Evolutionary conservation across 2,329 filamentous ascomycete species (phyloP).

Genomic region (Xylaria sp.): DNA sequence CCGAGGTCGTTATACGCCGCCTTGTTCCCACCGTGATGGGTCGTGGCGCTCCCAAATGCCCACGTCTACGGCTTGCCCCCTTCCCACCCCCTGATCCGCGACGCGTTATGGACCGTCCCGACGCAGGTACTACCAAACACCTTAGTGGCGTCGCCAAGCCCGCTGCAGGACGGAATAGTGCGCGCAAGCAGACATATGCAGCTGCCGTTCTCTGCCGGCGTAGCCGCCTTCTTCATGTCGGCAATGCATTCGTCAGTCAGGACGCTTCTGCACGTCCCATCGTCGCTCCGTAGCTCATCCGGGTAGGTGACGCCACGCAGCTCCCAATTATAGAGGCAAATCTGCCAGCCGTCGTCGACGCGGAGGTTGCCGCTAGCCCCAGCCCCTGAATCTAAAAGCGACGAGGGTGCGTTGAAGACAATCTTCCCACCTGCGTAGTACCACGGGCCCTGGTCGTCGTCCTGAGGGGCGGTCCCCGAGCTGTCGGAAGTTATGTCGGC

Average conservation of each 20-base stretch:
- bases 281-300: neutral
- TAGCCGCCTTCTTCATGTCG: neutral
- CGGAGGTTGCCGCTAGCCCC: neutral
- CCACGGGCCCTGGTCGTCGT: neutral
- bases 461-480: neutral
- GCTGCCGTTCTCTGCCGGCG: too few species aligned
- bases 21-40: neutral
- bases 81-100: neutral
- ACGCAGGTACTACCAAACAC: neutral
- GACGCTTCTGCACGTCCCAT: constrained; percentile 2
- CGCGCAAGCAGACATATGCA: neutral
- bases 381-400: too few species aligned
- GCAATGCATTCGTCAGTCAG: neutral
- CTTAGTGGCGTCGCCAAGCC: neutral
- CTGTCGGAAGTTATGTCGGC: neutral
- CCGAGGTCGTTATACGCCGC: neutral
- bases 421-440: neutral
- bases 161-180: neutral
- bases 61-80: neutral
- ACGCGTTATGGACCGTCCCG: neutral
- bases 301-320: neutral
- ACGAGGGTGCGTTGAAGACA: neutral
- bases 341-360: neutral
- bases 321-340: neutral
- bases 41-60: neutral